These are phyloP conservation scores for Pseudogymnoascus sp. DNA, from an alignment of 2,329 filamentous ascomycete genomes.

Conservation along the genomic window DNA sequence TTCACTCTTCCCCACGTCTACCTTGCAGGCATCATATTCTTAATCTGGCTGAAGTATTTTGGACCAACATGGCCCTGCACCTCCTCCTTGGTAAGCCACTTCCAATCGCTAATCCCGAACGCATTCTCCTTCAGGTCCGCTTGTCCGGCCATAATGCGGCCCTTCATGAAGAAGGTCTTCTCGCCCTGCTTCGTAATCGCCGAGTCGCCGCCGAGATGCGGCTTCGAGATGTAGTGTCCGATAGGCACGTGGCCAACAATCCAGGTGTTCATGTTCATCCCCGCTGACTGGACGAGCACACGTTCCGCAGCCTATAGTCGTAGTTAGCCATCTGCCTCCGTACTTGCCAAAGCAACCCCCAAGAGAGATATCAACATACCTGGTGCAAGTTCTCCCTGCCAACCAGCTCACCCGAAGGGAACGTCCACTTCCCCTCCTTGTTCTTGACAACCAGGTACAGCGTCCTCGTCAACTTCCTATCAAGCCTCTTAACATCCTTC, in stretches of 20 bases:
- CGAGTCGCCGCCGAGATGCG: slow-evolving; percentile 37
- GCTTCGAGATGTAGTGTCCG: slow-evolving; percentile 62
- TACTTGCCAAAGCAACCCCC: not conserved
- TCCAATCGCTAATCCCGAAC: slow-evolving; percentile 71
- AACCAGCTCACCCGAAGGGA: slow-evolving; percentile 64
- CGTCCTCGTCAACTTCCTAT: slow-evolving; percentile 70
- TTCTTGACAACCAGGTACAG: slow-evolving; percentile 80
- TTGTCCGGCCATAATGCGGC: slow-evolving; percentile 94
- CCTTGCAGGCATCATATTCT: slow-evolving; percentile 76
- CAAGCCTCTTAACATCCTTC: slow-evolving; percentile 68
- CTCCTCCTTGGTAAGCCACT: slow-evolving; percentile 90
- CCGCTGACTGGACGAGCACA: slow-evolving; percentile 67
- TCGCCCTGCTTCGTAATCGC: slow-evolving; percentile 46
- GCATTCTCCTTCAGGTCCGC: slow-evolving; percentile 66
- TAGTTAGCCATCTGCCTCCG: not conserved
- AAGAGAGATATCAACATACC: slow-evolving; percentile 45
- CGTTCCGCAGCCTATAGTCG: slow-evolving; percentile 67
- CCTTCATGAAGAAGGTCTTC: slow-evolving; percentile 95
- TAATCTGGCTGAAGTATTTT: slow-evolving; percentile 66
- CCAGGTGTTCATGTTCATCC: slow-evolving; percentile 98
- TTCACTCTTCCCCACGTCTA: slow-evolving; percentile 35
- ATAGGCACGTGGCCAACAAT: slow-evolving; percentile 85
- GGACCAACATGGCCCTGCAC: slow-evolving; percentile 56
- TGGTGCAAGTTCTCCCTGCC: slow-evolving; percentile 71
- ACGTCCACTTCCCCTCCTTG: slow-evolving; percentile 66